Conservation (phyloP, 345 rosid genomes). For the Crucihimalaya himalaica region DNA sequence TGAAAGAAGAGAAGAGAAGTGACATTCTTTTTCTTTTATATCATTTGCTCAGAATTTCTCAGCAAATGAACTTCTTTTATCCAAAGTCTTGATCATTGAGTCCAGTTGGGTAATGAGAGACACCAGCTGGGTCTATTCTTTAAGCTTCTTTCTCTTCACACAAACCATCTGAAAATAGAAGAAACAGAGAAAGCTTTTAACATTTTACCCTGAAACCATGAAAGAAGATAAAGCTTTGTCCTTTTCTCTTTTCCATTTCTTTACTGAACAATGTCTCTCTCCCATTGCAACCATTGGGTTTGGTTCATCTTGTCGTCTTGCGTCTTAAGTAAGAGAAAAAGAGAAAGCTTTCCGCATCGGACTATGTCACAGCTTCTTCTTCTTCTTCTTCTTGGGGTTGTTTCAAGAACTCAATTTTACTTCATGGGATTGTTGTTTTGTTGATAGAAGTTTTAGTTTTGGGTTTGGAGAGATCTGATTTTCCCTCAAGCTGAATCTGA, state of each 20-base stretch:
- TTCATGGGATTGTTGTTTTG: constrained; percentile 24
- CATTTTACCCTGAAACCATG: constrained; percentile 34
- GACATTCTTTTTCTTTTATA: constrained; percentile 11
- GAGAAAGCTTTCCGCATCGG: constrained; percentile 30
- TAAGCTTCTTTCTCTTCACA: background rate
- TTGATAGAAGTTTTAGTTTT: constrained; percentile 26
- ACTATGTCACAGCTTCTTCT: constrained; percentile 18
- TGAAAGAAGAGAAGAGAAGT: constrained; percentile 33
- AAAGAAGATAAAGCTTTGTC: constrained; percentile 32
- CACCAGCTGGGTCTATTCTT: constrained; percentile 47
- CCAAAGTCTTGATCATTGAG: constrained; percentile 54
- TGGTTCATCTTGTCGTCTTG: constrained; percentile 49
- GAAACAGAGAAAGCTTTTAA: constrained; percentile 8
- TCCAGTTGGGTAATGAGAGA: constrained; percentile 55
- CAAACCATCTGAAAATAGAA: background rate
- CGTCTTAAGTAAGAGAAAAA: constrained; percentile 44
- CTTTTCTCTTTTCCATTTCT: constrained; percentile 40
- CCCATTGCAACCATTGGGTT: constrained; percentile 47
- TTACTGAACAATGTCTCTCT: constrained; percentile 55
- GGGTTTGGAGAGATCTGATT: constrained; percentile 26
- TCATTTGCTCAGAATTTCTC: background rate
- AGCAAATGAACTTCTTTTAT: constrained; percentile 23
- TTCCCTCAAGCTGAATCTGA: constrained; percentile 34
- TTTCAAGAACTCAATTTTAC: constrained; percentile 24
- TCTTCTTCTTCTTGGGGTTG: constrained; percentile 16